phyloP scores from a whole-genome alignment of 768 basidiomycete genomes.

The Sarcomyxa edulis region DNA sequence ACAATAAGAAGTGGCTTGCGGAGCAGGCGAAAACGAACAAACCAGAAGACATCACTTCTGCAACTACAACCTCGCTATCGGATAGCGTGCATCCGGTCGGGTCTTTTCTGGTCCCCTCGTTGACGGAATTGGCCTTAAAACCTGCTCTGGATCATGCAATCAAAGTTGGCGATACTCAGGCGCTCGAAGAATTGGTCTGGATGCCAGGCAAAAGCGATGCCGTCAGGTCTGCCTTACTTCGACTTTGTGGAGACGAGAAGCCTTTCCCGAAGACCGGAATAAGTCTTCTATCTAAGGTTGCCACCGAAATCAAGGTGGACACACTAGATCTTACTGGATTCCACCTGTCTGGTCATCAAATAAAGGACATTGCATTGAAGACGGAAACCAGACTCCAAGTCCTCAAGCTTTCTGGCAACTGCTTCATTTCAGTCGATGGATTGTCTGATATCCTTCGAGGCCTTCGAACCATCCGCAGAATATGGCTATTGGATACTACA shows the following conservation, averaged over 20 bases:
- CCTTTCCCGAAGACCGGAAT: constrained; percentile 22
- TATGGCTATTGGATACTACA: constrained; percentile 19
- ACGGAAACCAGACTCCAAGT: constrained; percentile 8
- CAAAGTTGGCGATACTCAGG: constrained; percentile 13
- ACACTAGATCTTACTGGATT: constrained; percentile 20
- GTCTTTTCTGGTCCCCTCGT: constrained; percentile 18
- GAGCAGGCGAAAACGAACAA: not conserved
- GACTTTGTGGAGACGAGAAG: constrained; percentile 6
- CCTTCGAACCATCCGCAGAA: constrained; percentile 17
- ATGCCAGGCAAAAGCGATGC: constrained; percentile 20
- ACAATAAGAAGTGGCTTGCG: too few species aligned
- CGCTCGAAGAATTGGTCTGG: constrained; percentile 22
- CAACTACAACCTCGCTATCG: too few species aligned
- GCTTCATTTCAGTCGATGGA: constrained; percentile 15
- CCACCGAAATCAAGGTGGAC: constrained; percentile 9
- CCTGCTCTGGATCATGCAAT: constrained; percentile 21
- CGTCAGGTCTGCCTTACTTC: constrained; percentile 16
- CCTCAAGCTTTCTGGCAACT: constrained; percentile 23
- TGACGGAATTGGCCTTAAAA: constrained; percentile 19
- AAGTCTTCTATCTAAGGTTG: constrained; percentile 15
- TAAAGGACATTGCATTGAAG: constrained; percentile 11
- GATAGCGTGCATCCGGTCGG: too few species aligned
- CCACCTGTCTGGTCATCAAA: constrained; percentile 17
- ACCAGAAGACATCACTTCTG: too few species aligned
- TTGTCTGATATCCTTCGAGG: constrained; percentile 16